Conservation (phyloP, 75 land plant species). For the Chamaecyparis obtusa region DNA sequence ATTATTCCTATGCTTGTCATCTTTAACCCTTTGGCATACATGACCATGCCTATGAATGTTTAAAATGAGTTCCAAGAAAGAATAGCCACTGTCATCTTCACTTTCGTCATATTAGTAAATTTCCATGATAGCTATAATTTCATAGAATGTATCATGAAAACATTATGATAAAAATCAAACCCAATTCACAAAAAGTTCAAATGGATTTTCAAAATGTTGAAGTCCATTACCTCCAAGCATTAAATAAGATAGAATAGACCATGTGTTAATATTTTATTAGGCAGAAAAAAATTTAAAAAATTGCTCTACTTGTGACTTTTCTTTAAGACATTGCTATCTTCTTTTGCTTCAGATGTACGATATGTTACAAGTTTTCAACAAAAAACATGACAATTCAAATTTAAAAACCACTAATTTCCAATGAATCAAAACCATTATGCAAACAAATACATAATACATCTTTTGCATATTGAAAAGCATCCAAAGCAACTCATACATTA, state of each 20-base stretch:
- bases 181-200: neutral
- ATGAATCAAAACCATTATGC: neutral
- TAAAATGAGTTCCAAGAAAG: neutral
- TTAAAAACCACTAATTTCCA: neutral
- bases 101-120: neutral
- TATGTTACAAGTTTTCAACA: neutral
- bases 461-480: constrained; percentile 1
- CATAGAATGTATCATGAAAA: neutral
- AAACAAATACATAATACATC: neutral
- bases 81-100: neutral
- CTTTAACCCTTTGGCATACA: neutral
- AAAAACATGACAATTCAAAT: neutral
- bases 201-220: neutral
- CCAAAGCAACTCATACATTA: constrained; percentile 10
- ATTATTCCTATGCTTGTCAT: no score
- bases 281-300: neutral
- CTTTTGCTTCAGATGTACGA: neutral
- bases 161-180: no score
- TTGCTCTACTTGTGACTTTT: neutral
- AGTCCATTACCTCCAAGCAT: neutral
- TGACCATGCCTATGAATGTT: neutral
- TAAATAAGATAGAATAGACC: neutral
- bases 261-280: neutral
- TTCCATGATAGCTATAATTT: neutral
- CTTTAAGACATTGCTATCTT: neutral